phyloP scores from a whole-genome alignment of 345 rosid genomes.

The Boechera stricta region DNA sequence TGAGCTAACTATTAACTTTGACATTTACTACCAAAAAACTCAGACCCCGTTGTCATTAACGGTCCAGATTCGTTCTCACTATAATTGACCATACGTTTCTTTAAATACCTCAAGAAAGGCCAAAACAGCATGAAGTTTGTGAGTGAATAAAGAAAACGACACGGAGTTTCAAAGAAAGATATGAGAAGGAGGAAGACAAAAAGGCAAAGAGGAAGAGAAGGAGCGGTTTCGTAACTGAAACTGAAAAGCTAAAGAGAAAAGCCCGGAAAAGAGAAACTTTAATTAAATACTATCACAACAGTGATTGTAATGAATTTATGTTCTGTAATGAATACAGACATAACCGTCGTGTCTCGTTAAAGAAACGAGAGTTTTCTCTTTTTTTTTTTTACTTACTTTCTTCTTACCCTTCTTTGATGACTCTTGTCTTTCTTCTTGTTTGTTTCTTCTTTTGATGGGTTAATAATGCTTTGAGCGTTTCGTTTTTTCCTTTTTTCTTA shows the following conservation, averaged over 20 bases:
- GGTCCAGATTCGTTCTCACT: slow-evolving; percentile 8
- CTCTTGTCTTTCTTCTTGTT: slow-evolving; percentile 39
- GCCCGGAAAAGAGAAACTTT: slow-evolving; percentile 24
- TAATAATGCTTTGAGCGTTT: slow-evolving; percentile 9
- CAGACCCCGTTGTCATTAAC: slow-evolving; percentile 5
- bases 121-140: slow-evolving; percentile 18
- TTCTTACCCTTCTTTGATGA: slow-evolving; percentile 51
- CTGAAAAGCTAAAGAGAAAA: slow-evolving; percentile 33
- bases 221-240: slow-evolving; percentile 49
- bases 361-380: slow-evolving; percentile 22
- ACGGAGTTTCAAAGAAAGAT: slow-evolving; percentile 6
- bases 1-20: slow-evolving; percentile 7
- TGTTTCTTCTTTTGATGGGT: slow-evolving; percentile 52
- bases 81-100: slow-evolving; percentile 37
- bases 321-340: slow-evolving; percentile 41
- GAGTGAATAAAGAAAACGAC: neutral
- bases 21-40: slow-evolving; percentile 26
- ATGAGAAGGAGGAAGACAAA: neutral
- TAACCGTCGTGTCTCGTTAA: slow-evolving; percentile 44
- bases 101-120: neutral
- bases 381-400: slow-evolving; percentile 6
- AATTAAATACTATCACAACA: neutral
- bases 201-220: slow-evolving; percentile 14
- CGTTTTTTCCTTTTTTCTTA: neutral
- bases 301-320: slow-evolving; percentile 39